Evolutionary conservation across 208 protist species (phyloP), one percentile per base, ranked within the genome.

Genomic region (Wallacemonas collosoma): DNA sequence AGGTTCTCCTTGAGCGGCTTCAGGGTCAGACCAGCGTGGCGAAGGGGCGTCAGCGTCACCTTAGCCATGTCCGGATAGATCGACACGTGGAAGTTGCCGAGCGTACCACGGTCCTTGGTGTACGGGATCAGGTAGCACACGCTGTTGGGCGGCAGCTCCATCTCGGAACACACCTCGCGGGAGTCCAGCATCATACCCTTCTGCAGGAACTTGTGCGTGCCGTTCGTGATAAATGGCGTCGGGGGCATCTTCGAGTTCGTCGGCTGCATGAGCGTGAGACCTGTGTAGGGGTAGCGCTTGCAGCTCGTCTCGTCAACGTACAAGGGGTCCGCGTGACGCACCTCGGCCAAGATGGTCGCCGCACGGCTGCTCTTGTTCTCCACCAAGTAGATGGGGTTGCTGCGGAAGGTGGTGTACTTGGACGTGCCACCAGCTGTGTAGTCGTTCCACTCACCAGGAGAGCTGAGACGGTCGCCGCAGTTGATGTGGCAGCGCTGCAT

Each of bases 401-500:
- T 88, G 68, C 88, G 90, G 85, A 92, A 93, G n/a, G 86, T 89
- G 14, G 90, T 93, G 79, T 86, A 93, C 80, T 89, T 91, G 68
- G 86, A 81, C 51, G 80, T 87, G 51, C 90, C 90, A 55, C 90
- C 90, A 7, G 75, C 74, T 3, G 83, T 92, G 57, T 77, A 80
- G 44, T 82, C 76, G 73, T 80, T 88, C 88, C 90, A 95, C 72
- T 91, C 78, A 2, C 90, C 90, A 4, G 78, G 75, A 26, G 82
- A 76, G 57, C 71, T 92, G 61, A 91, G 78, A n/a, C 87, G 90
- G 63, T 93, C 87, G 40, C 90, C 90, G 60, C 87, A 95, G 82
- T 93, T 93, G 73, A 94, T 88, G 72, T 91, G 85, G 76, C 90
- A 95, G 17, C 86, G 87, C 73, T 93, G 87, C 81, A 95, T 89